Conservation (phyloP, 2,329 filamentous ascomycete species). For the Apiospora pterosperma region DNA sequence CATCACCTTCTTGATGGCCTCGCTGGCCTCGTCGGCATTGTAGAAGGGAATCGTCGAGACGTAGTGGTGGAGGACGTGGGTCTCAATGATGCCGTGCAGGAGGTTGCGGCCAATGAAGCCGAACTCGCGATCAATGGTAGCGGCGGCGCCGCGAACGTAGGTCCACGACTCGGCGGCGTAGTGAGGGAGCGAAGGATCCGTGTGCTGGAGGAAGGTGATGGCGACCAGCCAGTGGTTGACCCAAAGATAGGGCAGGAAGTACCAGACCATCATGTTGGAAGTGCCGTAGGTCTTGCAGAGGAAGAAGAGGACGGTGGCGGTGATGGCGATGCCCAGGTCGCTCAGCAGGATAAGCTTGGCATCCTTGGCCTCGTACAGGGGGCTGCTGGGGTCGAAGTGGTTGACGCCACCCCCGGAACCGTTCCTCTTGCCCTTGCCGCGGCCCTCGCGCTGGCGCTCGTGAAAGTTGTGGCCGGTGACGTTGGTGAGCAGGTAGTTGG, state of each 20-base stretch:
- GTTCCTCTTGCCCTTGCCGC: constrained; percentile 88
- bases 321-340: constrained; percentile 74
- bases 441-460: constrained; percentile 85
- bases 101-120: constrained; percentile 90
- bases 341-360: constrained; percentile 82
- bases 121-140: constrained; percentile 95
- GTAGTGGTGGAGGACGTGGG: constrained; percentile 97
- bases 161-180: constrained; percentile 86
- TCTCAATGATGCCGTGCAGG: constrained; percentile 95
- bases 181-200: constrained; percentile 89
- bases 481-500: constrained; percentile 85
- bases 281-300: constrained; percentile 78
- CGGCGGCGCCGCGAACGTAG: constrained; percentile 88
- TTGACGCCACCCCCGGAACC: constrained; percentile 79
- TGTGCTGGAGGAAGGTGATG: constrained; percentile 97
- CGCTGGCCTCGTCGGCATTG: constrained; percentile 88
- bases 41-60: constrained; percentile 96
- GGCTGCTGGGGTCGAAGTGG: constrained; percentile 88
- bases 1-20: constrained; percentile 94
- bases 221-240: constrained; percentile 99
- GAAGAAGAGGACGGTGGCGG: constrained; percentile 57
- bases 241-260: constrained; percentile 92
- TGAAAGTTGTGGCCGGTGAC: constrained; percentile 97
- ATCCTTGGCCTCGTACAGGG: constrained; percentile 88
- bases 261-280: constrained; percentile 89